Percentiles rank a stretch among this genome's conserved stretches.
These are phyloP conservation scores for Saccharomycodes ludwigii DNA, from an alignment of 805 yeast species.

Conservation along the genomic window DNA sequence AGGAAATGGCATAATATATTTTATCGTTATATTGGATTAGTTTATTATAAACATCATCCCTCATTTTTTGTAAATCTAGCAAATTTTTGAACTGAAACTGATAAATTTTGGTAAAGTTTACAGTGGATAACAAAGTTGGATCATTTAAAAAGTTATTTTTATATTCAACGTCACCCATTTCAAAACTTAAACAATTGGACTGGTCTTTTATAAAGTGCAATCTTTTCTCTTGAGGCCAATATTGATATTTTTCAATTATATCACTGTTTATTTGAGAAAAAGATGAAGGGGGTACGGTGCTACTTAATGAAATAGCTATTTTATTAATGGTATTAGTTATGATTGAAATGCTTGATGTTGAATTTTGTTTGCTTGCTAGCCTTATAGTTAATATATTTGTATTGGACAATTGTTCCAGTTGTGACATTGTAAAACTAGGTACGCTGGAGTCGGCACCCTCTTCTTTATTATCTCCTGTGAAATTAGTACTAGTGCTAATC, in stretches of 20 bases:
- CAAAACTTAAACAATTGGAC: slow-evolving; percentile 14
- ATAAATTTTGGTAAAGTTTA: neutral
- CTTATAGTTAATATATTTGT: slow-evolving; percentile 17
- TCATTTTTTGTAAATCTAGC: slow-evolving; percentile 7
- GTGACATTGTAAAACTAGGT: slow-evolving; percentile 1
- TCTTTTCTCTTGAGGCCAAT: slow-evolving; percentile 15
- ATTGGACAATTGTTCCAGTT: slow-evolving; percentile 20
- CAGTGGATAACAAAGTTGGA: slow-evolving; percentile 8
- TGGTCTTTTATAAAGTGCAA: slow-evolving; percentile 12
- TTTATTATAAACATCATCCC: slow-evolving; percentile 6
- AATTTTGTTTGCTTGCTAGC: slow-evolving; percentile 10
- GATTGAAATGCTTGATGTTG: slow-evolving; percentile 3
- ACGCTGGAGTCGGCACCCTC: neutral
- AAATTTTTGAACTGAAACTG: slow-evolving; percentile 17
- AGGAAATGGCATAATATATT: slow-evolving; percentile 17
- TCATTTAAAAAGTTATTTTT: slow-evolving; percentile 14
- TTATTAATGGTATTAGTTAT: neutral
- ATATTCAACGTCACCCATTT: slow-evolving; percentile 9
- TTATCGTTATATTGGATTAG: slow-evolving; percentile 2
- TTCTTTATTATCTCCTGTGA: neutral
- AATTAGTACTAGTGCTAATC: neutral
- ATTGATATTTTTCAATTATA: slow-evolving; percentile 21
- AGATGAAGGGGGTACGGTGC: slow-evolving; percentile 7
- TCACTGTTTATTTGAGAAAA: slow-evolving; percentile 13
- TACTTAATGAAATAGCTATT: slow-evolving; percentile 2